Evolutionary conservation across 305 asterid species (phyloP), one percentile per base, ranked within the genome.

Genomic region (Ilex paraguariensis): DNA sequence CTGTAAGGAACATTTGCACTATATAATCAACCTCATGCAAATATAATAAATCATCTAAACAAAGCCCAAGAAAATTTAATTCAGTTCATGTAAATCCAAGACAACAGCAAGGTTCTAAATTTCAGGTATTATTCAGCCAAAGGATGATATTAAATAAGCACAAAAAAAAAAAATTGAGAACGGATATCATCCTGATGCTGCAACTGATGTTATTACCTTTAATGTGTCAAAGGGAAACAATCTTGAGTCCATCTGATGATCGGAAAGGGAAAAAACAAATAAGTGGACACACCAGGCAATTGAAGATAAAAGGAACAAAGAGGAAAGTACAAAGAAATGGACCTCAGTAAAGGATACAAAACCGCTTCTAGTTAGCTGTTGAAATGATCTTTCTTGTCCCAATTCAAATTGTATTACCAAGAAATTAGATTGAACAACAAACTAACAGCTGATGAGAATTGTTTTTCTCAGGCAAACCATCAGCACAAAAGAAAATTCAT

Each of bases 181-280:
- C 40, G 5, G 45, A 46, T 52, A 40, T 36, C 42, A 36, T 36
- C 9, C 42, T 4, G 3, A 69, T 63, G 28, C 39, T 32, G 49
- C 17, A 49, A 62, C 32, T 33, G 56, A 44, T 64, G 70, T 53
- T 67, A 51, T 59, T 78, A 87, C 97, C 93, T 70, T 72, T 44
- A 67, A 60, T 48, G 83, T 60, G 74, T 81, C 80, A 73, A 83
- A 76, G 52, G 52, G 52, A 46, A 0, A 11, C 10, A 46, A 46
- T 46, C 52, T 46, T 46, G 13, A 46, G 12, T 46, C 52, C 32
- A 54, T 28, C 57, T 54, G 95, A 75, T 44, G 73, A 69, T 14
- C 53, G 13, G 30, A 69, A 39, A 62, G 32, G 54, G 9, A 63
- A 45, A 52, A 56, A 36, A 36, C 6, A 36, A 36, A 36, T 36